A percentile compares a stretch with the other conserved stretches of the same genome.
phyloP scores from a whole-genome alignment of 2,329 filamentous ascomycete species.

The Sphaerostilbella broomeana region DNA sequence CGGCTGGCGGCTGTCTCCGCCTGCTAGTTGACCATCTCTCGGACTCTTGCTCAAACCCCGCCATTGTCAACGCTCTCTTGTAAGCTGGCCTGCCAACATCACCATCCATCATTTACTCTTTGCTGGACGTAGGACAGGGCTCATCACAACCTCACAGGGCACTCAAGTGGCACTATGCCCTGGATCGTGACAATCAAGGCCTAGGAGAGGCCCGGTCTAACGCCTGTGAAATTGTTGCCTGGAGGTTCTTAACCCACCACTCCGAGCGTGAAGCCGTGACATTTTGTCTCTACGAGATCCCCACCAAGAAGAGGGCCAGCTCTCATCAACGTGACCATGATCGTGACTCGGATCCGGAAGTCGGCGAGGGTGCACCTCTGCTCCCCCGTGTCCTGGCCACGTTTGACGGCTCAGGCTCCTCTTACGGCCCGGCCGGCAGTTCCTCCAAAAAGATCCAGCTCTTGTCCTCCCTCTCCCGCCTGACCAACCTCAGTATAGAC shows the following conservation, averaged over 20 bases:
- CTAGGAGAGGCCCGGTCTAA: conserved; percentile 62
- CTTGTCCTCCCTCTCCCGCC: conserved; percentile 47
- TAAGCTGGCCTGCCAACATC: conserved; percentile 35
- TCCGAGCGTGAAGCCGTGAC: conserved; percentile 69
- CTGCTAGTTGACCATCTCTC: conserved; percentile 58
- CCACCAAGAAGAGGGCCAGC: conserved; percentile 30
- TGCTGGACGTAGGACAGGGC: too few species aligned
- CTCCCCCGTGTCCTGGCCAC: conserved; percentile 30
- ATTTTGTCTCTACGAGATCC: conserved; percentile 67
- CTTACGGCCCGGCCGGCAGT: conserved; percentile 29
- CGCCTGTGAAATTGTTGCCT: conserved; percentile 75
- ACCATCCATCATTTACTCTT: neutral
- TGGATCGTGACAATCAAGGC: conserved; percentile 55
- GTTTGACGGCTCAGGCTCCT: conserved; percentile 16
- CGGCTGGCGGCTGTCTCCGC: conserved; percentile 52
- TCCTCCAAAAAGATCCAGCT: conserved; percentile 41
- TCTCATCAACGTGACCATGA: conserved; percentile 11
- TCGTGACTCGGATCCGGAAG: conserved; percentile 32
- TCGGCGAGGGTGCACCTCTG: conserved; percentile 42
- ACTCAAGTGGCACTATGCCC: conserved; percentile 67
- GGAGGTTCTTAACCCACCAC: conserved; percentile 66
- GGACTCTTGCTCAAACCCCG: conserved; percentile 57
- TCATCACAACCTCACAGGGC: conserved; percentile 44
- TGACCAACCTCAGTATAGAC: conserved; percentile 37
- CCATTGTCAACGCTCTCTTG: conserved; percentile 67